A percentile compares a stretch with the other conserved stretches of the same genome.
These are phyloP conservation scores for Tephrocybe sp. DNA, from an alignment of 768 basidiomycete species.

Conservation along the genomic window DNA sequence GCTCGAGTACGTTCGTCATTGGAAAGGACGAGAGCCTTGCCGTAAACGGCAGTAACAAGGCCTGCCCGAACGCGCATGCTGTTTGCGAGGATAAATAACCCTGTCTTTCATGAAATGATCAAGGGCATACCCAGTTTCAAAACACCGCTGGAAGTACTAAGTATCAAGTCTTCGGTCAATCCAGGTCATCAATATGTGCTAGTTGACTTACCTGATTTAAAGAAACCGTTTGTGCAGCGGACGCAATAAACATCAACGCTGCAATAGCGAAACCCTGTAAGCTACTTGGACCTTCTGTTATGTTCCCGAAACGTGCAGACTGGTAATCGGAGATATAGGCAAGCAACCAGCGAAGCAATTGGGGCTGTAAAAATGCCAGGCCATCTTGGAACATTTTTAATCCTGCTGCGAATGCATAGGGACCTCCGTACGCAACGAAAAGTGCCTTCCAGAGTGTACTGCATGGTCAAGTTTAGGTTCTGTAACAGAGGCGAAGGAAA, in stretches of 20 bases:
- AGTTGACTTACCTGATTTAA: conserved; percentile 64
- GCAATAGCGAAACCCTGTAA: conserved; percentile 78
- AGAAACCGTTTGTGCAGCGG: conserved; percentile 74
- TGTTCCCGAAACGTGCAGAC: conserved; percentile 34
- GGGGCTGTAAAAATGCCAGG: conserved; percentile 83
- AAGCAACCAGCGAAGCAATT: conserved; percentile 76
- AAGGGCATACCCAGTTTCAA: conserved; percentile 61
- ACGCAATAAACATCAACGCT: conserved; percentile 73
- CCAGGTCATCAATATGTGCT: too few species aligned
- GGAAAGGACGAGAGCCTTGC: conserved; percentile 81
- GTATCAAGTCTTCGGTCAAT: neutral
- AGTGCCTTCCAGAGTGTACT: conserved; percentile 76
- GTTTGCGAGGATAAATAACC: neutral
- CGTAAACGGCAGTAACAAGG: conserved; percentile 80
- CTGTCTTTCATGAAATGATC: neutral
- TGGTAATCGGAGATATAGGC: conserved; percentile 82
- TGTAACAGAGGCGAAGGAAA: neutral
- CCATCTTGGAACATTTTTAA: conserved; percentile 81
- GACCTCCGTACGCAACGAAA: conserved; percentile 73
- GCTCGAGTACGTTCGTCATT: conserved; percentile 81
- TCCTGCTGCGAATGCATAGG: conserved; percentile 57
- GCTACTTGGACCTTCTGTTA: conserved; percentile 28
- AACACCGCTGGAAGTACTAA: conserved; percentile 84
- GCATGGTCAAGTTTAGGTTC: neutral
- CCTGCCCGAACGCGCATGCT: conserved; percentile 94